Evolutionary conservation across 2,329 filamentous ascomycete species (phyloP), one percentile per base, ranked within the genome.

Genomic region (Penicillium sp.): DNA sequence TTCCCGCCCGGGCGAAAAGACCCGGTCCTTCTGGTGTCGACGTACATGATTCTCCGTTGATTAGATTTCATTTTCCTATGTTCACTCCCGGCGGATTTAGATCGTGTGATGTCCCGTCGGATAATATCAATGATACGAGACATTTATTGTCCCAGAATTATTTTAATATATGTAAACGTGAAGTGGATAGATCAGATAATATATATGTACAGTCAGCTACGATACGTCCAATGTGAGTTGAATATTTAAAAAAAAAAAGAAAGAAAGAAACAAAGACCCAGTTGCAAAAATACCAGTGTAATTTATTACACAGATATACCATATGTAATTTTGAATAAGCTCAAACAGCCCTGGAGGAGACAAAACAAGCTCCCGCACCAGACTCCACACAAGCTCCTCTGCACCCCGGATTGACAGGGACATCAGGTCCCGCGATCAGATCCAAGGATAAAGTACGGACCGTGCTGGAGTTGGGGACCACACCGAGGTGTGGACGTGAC

Each of bases 61-160:
- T 66, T 67, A 67, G 65, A 67, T 67, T 67, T 65, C 61, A 62
- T 66, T 67, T 67, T 42, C 50, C 35, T 66, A 62, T 65, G 62
- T 67, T 67, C 55, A 60, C 56, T 62, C 54, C 65, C 58, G 58
- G 57, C 64, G 64, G 62, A 62, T 65, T 57, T 59, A 66, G 65
- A 65, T 65, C 61, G 57, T 58, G 64, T 61, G 62, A 66, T 64
- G 52, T 65, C 60, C 65, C 62, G 55, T 65, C 63, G 65, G 64
- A 66, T 67, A 67, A 67, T 67, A 67, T 63, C 61, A 63, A 67
- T 66, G 64, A 65, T 62, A 66, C 52, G 54, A 65, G 50, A 43
- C 50, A 38, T 54, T 54, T 54, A 57, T 54, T 56, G 50, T 57
- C 55, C 50, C 55, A 46, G 21, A 50, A 50, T 51, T 46, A 19